A percentile compares a stretch with the other conserved stretches of the same genome.
Evolutionary conservation across 2,329 filamentous ascomycete genomes (phyloP).

Genomic region (Colletotrichum sp.): DNA sequence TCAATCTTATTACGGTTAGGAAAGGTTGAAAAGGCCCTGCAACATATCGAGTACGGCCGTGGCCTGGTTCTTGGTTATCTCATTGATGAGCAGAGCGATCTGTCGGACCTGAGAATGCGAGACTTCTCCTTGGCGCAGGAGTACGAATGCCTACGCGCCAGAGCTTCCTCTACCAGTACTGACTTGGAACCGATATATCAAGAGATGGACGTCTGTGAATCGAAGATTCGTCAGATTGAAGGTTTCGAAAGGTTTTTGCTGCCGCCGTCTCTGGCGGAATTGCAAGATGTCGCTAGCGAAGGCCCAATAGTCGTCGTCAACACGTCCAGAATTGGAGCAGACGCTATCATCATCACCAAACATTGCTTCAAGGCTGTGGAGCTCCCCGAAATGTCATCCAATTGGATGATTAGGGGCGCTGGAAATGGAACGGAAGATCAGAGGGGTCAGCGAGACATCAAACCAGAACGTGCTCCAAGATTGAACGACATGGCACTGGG

Average conservation of each 20-base stretch:
- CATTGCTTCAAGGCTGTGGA: not conserved
- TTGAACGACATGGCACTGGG: not conserved
- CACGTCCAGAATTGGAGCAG: not conserved
- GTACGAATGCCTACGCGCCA: not conserved
- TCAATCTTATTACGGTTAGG: not conserved
- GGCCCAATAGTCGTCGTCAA: not conserved
- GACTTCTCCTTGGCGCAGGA: not conserved
- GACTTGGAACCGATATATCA: not conserved
- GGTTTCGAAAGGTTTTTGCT: not conserved
- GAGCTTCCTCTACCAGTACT: not conserved
- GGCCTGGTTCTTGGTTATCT: not conserved
- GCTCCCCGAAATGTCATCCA: not conserved
- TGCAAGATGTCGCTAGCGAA: not conserved
- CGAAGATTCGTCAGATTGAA: not conserved
- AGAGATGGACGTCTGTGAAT: not conserved
- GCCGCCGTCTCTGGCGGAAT: not conserved
- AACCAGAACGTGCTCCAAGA: not conserved
- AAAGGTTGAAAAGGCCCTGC: not conserved
- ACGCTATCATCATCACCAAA: not conserved
- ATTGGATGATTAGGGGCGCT: not conserved
- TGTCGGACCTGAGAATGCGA: not conserved
- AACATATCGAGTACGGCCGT: not conserved
- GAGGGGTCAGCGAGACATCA: not conserved
- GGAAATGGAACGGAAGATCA: not conserved
- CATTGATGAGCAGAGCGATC: not conserved